These are phyloP conservation scores for Viola odorata DNA, from an alignment of 345 rosid species.

Conservation along the genomic window DNA sequence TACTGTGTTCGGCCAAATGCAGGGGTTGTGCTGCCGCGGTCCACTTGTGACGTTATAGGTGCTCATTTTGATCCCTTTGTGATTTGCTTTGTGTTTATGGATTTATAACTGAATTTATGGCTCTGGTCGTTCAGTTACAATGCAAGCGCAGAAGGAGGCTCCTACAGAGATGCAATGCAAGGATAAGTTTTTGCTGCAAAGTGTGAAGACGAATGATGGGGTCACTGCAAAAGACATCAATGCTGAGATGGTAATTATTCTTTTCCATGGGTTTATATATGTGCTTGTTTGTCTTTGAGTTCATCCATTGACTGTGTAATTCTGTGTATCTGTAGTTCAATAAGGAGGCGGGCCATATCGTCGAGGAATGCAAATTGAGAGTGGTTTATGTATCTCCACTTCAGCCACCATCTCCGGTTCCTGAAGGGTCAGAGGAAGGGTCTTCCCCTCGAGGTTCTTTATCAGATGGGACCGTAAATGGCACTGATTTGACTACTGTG, in stretches of 20 bases:
- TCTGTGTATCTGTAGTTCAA: constrained; percentile 42
- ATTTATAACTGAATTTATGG: neutral
- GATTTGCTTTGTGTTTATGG: constrained; percentile 2
- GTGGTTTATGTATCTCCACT: constrained; percentile 70
- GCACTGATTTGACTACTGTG: constrained; percentile 45
- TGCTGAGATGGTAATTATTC: constrained; percentile 55
- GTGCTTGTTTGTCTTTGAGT: too few relatives aligned
- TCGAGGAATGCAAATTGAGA: constrained; percentile 72
- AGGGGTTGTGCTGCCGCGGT: constrained; percentile 63
- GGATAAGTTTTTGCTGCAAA: constrained; percentile 80
- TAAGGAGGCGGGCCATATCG: constrained; percentile 64
- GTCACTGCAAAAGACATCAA: constrained; percentile 48
- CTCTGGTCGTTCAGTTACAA: constrained; percentile 45
- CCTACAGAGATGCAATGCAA: constrained; percentile 75
- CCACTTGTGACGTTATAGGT: constrained; percentile 66
- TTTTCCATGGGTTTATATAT: neutral
- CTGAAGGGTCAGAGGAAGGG: constrained; percentile 73
- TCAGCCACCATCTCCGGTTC: constrained; percentile 72
- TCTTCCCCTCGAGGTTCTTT: constrained; percentile 68
- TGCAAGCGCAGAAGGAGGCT: constrained; percentile 82
- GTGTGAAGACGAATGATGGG: constrained; percentile 51
- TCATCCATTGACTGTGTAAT: constrained; percentile 9
- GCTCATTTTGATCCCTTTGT: neutral
- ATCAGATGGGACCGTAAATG: constrained; percentile 49
- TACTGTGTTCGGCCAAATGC: constrained; percentile 80